phyloP scores from a whole-genome alignment of 108 stramenopile genomes.

The Conticribra guillardii region DNA sequence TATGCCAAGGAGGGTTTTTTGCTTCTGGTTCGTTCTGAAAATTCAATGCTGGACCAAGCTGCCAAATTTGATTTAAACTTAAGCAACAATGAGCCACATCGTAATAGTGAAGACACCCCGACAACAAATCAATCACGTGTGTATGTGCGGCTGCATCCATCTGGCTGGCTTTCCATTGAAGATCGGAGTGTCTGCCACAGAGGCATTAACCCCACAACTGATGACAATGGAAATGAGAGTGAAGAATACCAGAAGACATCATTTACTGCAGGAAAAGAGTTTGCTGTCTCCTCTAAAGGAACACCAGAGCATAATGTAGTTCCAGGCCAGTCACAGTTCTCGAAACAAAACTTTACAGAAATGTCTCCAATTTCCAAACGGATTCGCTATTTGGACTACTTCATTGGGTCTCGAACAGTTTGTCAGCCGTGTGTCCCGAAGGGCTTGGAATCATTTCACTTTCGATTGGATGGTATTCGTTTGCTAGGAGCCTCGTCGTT shows the following conservation, averaged over 20 bases:
- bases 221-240: background rate
- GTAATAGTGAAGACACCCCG: background rate
- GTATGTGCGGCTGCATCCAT: constrained; percentile 30
- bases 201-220: background rate
- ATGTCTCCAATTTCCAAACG: constrained; percentile 12
- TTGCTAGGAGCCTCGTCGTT: constrained; percentile 35
- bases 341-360: too few species aligned
- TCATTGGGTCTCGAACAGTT: constrained; percentile 10
- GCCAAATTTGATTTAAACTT: too few species aligned
- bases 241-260: too few species aligned
- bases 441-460: constrained; percentile 36
- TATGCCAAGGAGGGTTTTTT: constrained; percentile 37
- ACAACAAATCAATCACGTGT: background rate
- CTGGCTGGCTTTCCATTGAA: constrained; percentile 49
- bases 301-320: too few species aligned
- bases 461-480: constrained; percentile 18
- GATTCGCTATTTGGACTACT: constrained; percentile 27
- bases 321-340: too few species aligned
- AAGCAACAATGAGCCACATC: background rate
- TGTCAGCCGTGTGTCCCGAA: constrained; percentile 35
- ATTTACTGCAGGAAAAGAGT: too few species aligned
- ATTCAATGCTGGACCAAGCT: too few species aligned
- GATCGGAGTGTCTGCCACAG: constrained; percentile 26
- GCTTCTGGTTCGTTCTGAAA: constrained; percentile 5
- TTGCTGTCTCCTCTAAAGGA: too few species aligned